Evolutionary conservation across 495 filamentous ascomycete genomes (phyloP).

Genomic region (Niebla homalea): DNA sequence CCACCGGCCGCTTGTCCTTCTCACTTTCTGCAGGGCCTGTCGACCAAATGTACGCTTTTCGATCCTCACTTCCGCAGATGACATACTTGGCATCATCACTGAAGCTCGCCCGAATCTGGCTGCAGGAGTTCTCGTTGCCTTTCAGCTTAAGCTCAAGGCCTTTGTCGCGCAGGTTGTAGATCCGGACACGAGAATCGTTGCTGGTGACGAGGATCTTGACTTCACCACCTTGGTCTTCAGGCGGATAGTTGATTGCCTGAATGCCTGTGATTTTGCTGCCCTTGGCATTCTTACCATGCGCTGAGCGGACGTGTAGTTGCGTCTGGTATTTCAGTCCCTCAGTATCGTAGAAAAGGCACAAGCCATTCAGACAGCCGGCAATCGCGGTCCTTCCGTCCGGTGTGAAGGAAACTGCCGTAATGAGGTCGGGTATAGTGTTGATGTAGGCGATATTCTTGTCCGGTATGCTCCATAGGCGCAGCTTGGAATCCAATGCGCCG

Average conservation of each 20-base stretch:
- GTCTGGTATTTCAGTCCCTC: slow-evolving; percentile 74
- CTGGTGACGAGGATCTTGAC: slow-evolving; percentile 83
- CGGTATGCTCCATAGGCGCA: slow-evolving; percentile 93
- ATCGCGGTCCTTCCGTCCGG: slow-evolving; percentile 86
- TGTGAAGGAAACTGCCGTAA: slow-evolving; percentile 87
- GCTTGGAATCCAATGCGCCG: slow-evolving; percentile 81
- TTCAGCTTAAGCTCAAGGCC: slow-evolving; percentile 78
- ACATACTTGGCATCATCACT: slow-evolving; percentile 80
- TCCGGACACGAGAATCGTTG: slow-evolving; percentile 86
- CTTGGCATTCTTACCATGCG: slow-evolving; percentile 83
- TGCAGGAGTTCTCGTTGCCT: slow-evolving; percentile 83
- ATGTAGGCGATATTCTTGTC: slow-evolving; percentile 90
- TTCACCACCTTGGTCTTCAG: slow-evolving; percentile 50
- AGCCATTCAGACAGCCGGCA: slow-evolving; percentile 72
- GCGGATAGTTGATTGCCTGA: slow-evolving; percentile 54
- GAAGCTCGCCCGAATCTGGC: slow-evolving; percentile 81
- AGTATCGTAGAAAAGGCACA: slow-evolving; percentile 89
- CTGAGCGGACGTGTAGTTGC: slow-evolving; percentile 81
- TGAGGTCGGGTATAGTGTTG: slow-evolving; percentile 69
- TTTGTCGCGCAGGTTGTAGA: slow-evolving; percentile 80
- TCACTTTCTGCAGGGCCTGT: slow-evolving; percentile 41
- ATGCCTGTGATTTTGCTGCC: slow-evolving; percentile 97
- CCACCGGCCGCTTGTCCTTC: slow-evolving; percentile 62
- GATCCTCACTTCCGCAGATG: slow-evolving; percentile 88
- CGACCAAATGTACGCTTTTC: slow-evolving; percentile 81